Percentiles rank a stretch among this genome's conserved stretches.
Conservation (phyloP, 2,329 filamentous ascomycete species). For the Fusarium fracticaudum region DNA sequence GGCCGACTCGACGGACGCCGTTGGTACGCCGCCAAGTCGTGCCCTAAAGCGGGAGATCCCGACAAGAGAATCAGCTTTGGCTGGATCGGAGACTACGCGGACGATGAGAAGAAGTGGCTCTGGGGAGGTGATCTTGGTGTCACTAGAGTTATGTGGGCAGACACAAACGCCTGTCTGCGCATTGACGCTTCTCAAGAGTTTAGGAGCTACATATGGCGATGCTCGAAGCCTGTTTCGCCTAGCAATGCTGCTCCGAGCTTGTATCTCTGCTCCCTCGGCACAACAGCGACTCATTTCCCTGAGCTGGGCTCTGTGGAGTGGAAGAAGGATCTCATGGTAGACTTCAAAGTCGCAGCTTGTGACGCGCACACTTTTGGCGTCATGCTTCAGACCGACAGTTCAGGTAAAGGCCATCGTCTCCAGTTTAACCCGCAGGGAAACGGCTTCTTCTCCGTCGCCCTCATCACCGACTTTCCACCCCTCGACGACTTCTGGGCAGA, state of each 20-base stretch:
- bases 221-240: constrained; percentile 30
- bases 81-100: constrained; percentile 48
- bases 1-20: constrained; percentile 49
- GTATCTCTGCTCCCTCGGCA: constrained; percentile 40
- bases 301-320: constrained; percentile 32
- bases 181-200: constrained; percentile 40
- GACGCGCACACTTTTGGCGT: constrained; percentile 45
- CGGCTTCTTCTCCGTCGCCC: constrained; percentile 41
- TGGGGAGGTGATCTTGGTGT: constrained; percentile 50
- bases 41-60: constrained; percentile 43
- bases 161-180: constrained; percentile 39
- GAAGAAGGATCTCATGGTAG: constrained; percentile 34
- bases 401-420: constrained; percentile 41
- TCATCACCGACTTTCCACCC: constrained; percentile 46
- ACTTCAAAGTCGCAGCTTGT: constrained; percentile 38
- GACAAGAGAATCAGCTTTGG: constrained; percentile 47
- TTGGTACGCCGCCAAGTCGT: constrained; percentile 51
- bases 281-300: constrained; percentile 40
- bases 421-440: constrained; percentile 35
- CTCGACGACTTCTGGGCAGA: constrained; percentile 53
- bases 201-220: constrained; percentile 27
- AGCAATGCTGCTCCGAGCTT: constrained; percentile 38
- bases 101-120: constrained; percentile 49
- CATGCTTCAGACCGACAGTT: constrained; percentile 42
- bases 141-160: constrained; percentile 46